Percentiles rank a stretch among this genome's conserved stretches.
Conservation (phyloP, 768 basidiomycete genomes). For the Daedaleopsis sinensis region DNA sequence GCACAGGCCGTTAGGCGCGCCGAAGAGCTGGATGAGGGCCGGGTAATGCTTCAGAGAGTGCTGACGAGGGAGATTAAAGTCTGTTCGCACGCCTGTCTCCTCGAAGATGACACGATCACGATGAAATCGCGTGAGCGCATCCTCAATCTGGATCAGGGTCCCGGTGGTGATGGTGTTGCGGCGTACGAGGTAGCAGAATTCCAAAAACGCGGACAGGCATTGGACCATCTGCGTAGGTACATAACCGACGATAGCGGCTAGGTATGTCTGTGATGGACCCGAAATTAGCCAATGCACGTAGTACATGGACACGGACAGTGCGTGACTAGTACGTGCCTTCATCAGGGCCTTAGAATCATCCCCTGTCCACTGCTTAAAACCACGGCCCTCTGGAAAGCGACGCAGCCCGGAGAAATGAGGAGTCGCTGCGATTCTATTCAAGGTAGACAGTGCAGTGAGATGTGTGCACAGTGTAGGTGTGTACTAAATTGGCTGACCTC, state of each 20-base stretch:
- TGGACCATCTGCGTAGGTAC: slow-evolving; percentile 19
- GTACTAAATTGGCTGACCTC: no score
- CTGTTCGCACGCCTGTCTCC: slow-evolving; percentile 13
- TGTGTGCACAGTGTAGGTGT: no score
- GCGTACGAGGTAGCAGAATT: slow-evolving; percentile 30
- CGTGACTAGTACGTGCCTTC: slow-evolving; percentile 26
- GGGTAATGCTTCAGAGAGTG: slow-evolving; percentile 27
- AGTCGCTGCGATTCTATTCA: slow-evolving; percentile 21
- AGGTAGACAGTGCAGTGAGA: no score
- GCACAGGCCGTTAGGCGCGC: slow-evolving; percentile 30
- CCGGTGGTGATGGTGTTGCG: not conserved
- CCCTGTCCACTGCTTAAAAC: slow-evolving; percentile 33
- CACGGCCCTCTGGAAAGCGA: slow-evolving; percentile 25
- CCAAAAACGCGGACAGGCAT: slow-evolving; percentile 18
- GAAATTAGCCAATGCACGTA: not conserved
- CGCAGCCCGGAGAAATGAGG: slow-evolving; percentile 26
- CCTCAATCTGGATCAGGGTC: slow-evolving; percentile 8
- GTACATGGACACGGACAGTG: not conserved
- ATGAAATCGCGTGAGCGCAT: slow-evolving; percentile 20
- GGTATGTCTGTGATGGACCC: slow-evolving; percentile 29
- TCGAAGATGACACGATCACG: slow-evolving; percentile 16
- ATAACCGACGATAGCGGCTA: slow-evolving; percentile 25
- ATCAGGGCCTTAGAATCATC: slow-evolving; percentile 32
- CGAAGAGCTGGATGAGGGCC: slow-evolving; percentile 23
- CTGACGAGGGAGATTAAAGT: slow-evolving; percentile 27